Evolutionary conservation across 176 grass and related monocot species (phyloP).

Genomic region (Neostapfia colusana): DNA sequence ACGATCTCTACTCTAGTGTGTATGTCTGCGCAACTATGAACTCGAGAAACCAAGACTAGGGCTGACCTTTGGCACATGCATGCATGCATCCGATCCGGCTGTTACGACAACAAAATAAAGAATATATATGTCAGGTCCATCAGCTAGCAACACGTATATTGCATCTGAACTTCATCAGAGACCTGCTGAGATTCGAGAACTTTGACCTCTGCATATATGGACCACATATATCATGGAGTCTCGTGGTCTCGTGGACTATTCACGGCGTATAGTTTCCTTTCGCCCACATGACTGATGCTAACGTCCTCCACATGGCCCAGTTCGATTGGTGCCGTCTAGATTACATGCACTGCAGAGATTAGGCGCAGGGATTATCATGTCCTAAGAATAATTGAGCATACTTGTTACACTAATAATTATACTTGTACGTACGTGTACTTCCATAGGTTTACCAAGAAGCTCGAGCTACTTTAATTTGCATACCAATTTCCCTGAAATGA

Average conservation of each 20-base stretch:
- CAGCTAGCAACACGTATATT: background rate
- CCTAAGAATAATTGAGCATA: conserved; percentile 17
- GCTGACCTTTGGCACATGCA: conserved; percentile 40
- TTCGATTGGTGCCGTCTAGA: background rate
- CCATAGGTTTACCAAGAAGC: conserved; percentile 24
- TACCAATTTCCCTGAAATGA: conserved; percentile 13
- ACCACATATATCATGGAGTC: conserved; percentile 4
- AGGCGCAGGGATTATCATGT: background rate
- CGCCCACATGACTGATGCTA: background rate
- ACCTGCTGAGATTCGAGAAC: conserved; percentile 18
- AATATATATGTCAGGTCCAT: conserved; percentile 11
- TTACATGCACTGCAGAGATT: background rate
- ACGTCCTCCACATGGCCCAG: conserved; percentile 11
- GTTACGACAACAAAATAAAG: background rate
- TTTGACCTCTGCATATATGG: conserved; percentile 33
- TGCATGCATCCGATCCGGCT: background rate
- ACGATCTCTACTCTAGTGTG: conserved; percentile 14
- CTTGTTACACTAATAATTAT: conserved; percentile 19
- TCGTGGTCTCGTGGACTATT: background rate
- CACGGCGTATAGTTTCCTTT: background rate
- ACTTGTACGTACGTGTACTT: background rate
- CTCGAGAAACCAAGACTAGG: conserved; percentile 42
- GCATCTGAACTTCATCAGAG: conserved; percentile 31
- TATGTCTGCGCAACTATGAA: conserved; percentile 37
- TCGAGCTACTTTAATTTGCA: background rate